Percentiles rank a stretch among this genome's conserved stretches.
Conservation (phyloP, 2,329 filamentous ascomycete species). For the Lasiodiplodia theobromae region DNA sequence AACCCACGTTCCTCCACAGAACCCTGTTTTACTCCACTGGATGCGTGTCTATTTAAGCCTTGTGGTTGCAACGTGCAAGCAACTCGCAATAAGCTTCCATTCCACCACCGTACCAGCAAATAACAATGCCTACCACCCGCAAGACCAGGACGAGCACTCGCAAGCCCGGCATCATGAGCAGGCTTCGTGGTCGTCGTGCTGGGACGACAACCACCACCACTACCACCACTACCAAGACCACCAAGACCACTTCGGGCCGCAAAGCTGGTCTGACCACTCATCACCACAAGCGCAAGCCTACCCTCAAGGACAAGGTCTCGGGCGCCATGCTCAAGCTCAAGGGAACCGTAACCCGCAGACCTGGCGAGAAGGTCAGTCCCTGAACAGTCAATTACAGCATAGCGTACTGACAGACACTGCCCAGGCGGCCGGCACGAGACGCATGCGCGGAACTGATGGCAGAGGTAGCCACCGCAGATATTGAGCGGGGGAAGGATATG, state of each 20-base stretch:
- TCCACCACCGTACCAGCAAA: conserved; percentile 24
- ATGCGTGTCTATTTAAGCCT: neutral
- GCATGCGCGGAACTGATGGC: conserved; percentile 78
- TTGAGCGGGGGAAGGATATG: neutral
- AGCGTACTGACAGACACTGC: conserved; percentile 22
- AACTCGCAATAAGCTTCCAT: conserved; percentile 11
- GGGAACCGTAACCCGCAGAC: conserved; percentile 71
- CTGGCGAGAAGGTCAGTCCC: conserved; percentile 69
- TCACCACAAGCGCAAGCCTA: conserved; percentile 72
- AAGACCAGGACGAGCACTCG: conserved; percentile 48
- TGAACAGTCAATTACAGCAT: neutral
- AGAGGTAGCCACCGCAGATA: conserved; percentile 26
- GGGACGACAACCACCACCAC: conserved; percentile 47
- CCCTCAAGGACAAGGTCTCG: conserved; percentile 77
- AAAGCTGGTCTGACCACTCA: conserved; percentile 41
- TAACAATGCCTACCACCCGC: conserved; percentile 36
- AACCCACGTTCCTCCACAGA: conserved; percentile 2
- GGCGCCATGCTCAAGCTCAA: conserved; percentile 77
- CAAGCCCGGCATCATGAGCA: conserved; percentile 62
- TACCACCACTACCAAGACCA: conserved; percentile 49
- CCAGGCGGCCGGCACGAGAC: conserved; percentile 74
- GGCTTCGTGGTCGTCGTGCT: conserved; percentile 53
- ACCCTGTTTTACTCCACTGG: conserved; percentile 19
- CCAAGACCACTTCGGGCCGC: conserved; percentile 42
- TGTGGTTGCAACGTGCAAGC: neutral